phyloP scores from a whole-genome alignment of 768 basidiomycete genomes.

The Psilocybe cyanescens region DNA sequence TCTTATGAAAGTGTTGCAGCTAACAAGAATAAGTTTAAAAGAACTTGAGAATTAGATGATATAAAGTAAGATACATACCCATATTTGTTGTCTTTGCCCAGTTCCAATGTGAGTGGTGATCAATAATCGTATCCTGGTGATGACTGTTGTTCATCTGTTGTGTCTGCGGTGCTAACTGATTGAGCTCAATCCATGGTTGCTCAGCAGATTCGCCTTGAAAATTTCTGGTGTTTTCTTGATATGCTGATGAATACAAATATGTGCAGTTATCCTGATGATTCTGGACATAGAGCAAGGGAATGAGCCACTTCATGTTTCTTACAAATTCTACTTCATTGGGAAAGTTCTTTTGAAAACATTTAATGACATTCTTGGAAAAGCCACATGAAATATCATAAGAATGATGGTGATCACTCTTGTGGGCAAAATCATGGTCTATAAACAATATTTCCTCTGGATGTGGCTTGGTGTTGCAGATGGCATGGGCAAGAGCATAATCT shows the following conservation, averaged over 20 bases:
- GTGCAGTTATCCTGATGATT: conserved; percentile 31
- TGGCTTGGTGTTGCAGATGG: background rate
- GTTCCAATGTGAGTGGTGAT: conserved; percentile 26
- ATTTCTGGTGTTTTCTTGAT: conserved; percentile 20
- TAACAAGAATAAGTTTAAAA: too few relatives aligned
- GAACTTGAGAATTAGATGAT: too few relatives aligned
- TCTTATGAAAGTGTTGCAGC: too few relatives aligned
- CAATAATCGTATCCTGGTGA: conserved; percentile 28
- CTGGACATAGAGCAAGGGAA: conserved; percentile 28
- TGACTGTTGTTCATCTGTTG: conserved; percentile 34
- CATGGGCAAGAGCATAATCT: conserved; percentile 23
- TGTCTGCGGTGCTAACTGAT: conserved; percentile 22
- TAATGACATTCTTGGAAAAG: conserved; percentile 19
- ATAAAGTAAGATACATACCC: background rate
- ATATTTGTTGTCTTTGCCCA: conserved; percentile 24
- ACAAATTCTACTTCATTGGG: conserved; percentile 14
- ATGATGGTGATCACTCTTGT: background rate
- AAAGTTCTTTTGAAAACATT: conserved; percentile 16
- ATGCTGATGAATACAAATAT: conserved; percentile 27
- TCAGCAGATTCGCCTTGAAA: conserved; percentile 35
- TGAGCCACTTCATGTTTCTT: conserved; percentile 13
- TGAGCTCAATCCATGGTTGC: conserved; percentile 25
- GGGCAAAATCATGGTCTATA: background rate
- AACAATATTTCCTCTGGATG: too few relatives aligned
- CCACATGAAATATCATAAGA: conserved; percentile 32